phyloP scores from a whole-genome alignment of 2,329 filamentous ascomycete species.

The Lithohypha guttulata region DNA sequence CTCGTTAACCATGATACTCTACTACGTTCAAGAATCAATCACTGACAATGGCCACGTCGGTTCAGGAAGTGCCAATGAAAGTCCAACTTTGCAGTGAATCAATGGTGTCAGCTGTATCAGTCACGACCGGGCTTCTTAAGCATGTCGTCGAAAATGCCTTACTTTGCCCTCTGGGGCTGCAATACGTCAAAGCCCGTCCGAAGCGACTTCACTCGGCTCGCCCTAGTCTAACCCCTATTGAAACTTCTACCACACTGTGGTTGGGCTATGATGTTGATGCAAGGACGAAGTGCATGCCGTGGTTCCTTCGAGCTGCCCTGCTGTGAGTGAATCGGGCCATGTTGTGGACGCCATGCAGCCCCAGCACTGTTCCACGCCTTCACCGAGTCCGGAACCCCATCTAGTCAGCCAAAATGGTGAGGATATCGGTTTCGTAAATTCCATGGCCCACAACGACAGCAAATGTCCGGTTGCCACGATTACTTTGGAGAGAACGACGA shows the following conservation, averaged over 20 bases:
- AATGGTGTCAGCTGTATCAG: not conserved
- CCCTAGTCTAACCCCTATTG: slow-evolving; percentile 1
- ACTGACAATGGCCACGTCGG: slow-evolving; percentile 1
- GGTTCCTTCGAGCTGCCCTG: not conserved
- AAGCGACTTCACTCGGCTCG: slow-evolving; percentile 1
- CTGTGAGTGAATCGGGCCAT: not conserved
- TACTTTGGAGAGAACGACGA: slow-evolving; percentile 1
- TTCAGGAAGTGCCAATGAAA: slow-evolving; percentile 2
- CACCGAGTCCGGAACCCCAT: not conserved
- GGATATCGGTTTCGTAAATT: not conserved
- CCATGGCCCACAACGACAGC: not conserved
- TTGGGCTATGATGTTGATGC: not conserved
- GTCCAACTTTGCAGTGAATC: slow-evolving; percentile 4
- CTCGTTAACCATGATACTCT: slow-evolving; percentile 1
- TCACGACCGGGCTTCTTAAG: slow-evolving; percentile 1
- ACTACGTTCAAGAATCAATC: not conserved
- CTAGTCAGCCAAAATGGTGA: not conserved
- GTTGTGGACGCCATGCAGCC: not conserved
- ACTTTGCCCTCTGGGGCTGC: slow-evolving; percentile 1
- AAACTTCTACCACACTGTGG: not conserved
- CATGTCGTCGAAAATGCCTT: slow-evolving; percentile 1
- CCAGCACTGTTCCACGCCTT: not conserved
- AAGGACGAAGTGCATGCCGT: not conserved
- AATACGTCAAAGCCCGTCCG: slow-evolving; percentile 1
- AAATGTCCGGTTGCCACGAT: not conserved